phyloP scores from a whole-genome alignment of 805 yeast species.

The Henningerozyma blattae region DNA sequence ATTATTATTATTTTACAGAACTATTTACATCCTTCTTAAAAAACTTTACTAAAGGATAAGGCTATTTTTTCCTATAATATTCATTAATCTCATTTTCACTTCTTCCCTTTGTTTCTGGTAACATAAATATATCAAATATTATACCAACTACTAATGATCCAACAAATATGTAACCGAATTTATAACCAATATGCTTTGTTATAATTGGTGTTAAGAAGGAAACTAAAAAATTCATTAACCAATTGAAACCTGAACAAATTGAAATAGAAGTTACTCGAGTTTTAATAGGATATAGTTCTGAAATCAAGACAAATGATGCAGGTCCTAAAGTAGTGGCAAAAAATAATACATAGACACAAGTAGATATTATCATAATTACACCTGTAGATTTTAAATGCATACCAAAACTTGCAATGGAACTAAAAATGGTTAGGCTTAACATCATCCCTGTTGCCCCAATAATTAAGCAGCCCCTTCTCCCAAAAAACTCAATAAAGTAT shows the following conservation, averaged over 20 bases:
- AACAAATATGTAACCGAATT: constrained; percentile 49
- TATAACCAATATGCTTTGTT: constrained; percentile 47
- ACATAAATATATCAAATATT: constrained; percentile 40
- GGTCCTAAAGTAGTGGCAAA: constrained; percentile 73
- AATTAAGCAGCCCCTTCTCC: constrained; percentile 40
- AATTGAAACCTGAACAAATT: constrained; percentile 51
- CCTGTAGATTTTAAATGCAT: constrained; percentile 37
- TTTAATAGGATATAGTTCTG: constrained; percentile 59
- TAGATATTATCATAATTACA: constrained; percentile 47
- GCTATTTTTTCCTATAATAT: constrained; percentile 20
- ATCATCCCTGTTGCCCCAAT: constrained; percentile 43
- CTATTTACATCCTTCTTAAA: too few species aligned
- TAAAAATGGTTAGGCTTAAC: constrained; percentile 45
- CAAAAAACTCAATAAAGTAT: constrained; percentile 40
- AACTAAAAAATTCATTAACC: constrained; percentile 54
- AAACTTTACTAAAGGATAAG: too few species aligned
- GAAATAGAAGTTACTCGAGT: constrained; percentile 50
- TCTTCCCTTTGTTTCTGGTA: constrained; percentile 55
- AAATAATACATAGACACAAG: constrained; percentile 52
- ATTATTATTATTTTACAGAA: too few species aligned
- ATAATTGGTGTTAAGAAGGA: constrained; percentile 62
- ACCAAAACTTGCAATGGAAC: constrained; percentile 45
- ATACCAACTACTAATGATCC: constrained; percentile 47
- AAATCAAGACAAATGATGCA: constrained; percentile 49
- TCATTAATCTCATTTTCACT: constrained; percentile 51